Evolutionary conservation across 768 basidiomycete species (phyloP).

Genomic region (Artomyces pyxidatus): DNA sequence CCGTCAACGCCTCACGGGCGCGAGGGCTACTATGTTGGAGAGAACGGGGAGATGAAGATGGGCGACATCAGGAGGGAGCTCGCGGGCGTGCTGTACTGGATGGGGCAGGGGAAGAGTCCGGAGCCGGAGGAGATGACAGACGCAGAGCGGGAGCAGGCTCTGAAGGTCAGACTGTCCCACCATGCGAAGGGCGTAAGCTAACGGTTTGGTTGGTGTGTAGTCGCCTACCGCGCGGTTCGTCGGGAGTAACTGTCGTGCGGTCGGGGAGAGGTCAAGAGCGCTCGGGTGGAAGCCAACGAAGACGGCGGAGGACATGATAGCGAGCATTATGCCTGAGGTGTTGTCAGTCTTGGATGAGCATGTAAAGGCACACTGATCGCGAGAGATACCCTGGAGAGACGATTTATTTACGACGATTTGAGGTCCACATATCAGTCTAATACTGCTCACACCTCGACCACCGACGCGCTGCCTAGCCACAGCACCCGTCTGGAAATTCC

Average conservation of each 20-base stretch:
- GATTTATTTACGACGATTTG: no score
- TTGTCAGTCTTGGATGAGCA: no score
- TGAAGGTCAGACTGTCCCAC: constrained; percentile 26
- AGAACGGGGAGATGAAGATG: constrained; percentile 24
- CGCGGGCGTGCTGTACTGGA: constrained; percentile 24
- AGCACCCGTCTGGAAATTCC: no score
- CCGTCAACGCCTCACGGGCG: constrained; percentile 20
- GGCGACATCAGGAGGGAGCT: constrained; percentile 28
- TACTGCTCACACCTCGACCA: no score
- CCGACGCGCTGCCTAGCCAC: no score
- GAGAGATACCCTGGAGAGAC: no score
- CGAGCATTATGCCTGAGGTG: constrained; percentile 38
- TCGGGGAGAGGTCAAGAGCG: constrained; percentile 30
- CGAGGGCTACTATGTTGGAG: constrained; percentile 27
- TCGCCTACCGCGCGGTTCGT: constrained; percentile 3
- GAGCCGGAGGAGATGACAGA: constrained; percentile 35
- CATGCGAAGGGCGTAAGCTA: background rate
- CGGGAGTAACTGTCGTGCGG: constrained; percentile 32
- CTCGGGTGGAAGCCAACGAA: constrained; percentile 46
- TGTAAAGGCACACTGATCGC: no score
- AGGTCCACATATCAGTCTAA: no score
- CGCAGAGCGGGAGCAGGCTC: constrained; percentile 24
- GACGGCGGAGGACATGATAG: constrained; percentile 39
- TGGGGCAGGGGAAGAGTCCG: constrained; percentile 21
- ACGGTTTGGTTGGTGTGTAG: background rate